Conservation (phyloP, 495 filamentous ascomycete species). For the Articulospora tetracladia region DNA sequence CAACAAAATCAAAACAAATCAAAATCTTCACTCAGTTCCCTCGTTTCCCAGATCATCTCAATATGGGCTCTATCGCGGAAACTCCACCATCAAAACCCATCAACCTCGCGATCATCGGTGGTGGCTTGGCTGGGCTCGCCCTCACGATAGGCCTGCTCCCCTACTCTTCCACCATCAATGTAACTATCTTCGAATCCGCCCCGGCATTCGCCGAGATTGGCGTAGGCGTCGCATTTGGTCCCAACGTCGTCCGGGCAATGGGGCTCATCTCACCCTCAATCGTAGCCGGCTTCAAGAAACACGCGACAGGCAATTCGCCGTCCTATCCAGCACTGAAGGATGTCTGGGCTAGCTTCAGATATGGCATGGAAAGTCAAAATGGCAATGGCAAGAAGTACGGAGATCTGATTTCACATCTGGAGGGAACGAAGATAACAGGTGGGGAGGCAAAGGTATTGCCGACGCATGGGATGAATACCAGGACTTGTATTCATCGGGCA, state of each 20-base stretch:
- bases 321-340: conserved; percentile 1
- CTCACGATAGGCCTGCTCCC: conserved; percentile 10
- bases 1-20: too few relatives aligned
- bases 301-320: conserved; percentile 2
- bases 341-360: conserved; percentile 13
- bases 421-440: neutral
- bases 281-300: conserved; percentile 12
- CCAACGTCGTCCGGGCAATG: conserved; percentile 12
- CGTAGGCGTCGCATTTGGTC: conserved; percentile 11
- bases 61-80: neutral
- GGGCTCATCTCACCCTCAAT: conserved; percentile 5
- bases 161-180: conserved; percentile 2
- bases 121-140: conserved; percentile 11
- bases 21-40: too few relatives aligned
- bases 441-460: neutral
- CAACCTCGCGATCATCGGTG: conserved; percentile 9
- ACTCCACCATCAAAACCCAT: neutral
- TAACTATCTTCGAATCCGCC: conserved; percentile 11
- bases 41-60: too few relatives aligned
- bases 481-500: conserved; percentile 46
- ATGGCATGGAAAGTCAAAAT: conserved; percentile 13
- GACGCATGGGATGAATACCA: conserved; percentile 4
- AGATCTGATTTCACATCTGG: conserved; percentile 13
- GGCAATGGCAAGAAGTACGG: conserved; percentile 14
- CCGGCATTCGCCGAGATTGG: conserved; percentile 12